Evolutionary conservation across 257 asterid genomes (phyloP).

Genomic region (Nicotiana obtusifolia): DNA sequence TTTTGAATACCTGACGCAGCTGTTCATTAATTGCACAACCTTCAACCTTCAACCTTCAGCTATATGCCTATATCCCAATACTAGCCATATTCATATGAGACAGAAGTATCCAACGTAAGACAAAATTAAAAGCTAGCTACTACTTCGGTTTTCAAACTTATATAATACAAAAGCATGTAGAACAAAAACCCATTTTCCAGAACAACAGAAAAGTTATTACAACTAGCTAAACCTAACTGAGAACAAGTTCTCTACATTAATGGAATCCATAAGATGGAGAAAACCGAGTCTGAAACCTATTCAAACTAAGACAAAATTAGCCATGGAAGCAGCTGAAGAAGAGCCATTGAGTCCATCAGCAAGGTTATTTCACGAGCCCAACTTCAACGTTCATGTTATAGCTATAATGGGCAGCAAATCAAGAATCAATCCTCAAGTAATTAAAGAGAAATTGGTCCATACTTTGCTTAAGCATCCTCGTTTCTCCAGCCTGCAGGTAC

Average conservation of each 20-base stretch:
- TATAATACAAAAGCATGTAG: neutral
- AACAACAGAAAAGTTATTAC: neutral
- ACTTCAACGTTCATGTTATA: neutral
- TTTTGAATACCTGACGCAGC: neutral
- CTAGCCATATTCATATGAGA: neutral
- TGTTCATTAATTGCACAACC: neutral
- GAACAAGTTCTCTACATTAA: neutral
- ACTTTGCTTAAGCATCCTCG: slow-evolving; percentile 5
- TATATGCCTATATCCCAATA: neutral
- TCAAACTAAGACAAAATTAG: neutral
- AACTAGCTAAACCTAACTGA: neutral
- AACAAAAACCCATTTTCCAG: neutral
- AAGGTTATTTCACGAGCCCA: slow-evolving; percentile 2
- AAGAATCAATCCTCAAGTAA: neutral
- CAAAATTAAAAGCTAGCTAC: neutral
- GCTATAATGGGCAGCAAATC: neutral
- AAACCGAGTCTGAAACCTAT: neutral
- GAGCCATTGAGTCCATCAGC: slow-evolving; percentile 8
- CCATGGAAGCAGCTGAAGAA: neutral
- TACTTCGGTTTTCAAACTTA: neutral
- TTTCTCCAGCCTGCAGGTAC: neutral
- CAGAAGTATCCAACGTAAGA: neutral
- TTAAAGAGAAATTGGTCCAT: neutral
- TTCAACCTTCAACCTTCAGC: neutral
- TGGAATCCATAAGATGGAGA: neutral